Evolutionary conservation across 495 filamentous ascomycete genomes (phyloP).

Genomic region (Trichoderma orchidacearum): DNA sequence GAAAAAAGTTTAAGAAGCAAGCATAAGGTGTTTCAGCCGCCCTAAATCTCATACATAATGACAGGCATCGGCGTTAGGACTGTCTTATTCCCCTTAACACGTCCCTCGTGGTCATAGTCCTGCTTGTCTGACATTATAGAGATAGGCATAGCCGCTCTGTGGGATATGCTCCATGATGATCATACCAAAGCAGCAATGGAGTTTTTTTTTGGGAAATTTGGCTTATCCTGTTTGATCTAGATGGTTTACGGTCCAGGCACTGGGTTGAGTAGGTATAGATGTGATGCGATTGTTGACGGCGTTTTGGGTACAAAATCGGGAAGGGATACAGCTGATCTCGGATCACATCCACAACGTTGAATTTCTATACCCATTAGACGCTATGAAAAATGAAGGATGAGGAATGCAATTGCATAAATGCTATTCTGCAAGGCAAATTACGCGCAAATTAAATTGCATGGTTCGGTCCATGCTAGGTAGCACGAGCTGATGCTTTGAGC

Average conservation of each 20-base stretch:
- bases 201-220: background rate
- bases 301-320: background rate
- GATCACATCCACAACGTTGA: background rate
- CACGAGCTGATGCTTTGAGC: too few relatives aligned
- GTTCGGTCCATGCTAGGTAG: too few relatives aligned
- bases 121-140: too few relatives aligned
- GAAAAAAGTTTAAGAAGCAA: constrained; percentile 19
- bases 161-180: too few relatives aligned
- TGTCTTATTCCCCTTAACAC: too few relatives aligned
- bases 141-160: too few relatives aligned
- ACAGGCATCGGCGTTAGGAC: background rate
- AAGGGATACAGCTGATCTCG: background rate
- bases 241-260: background rate
- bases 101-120: too few relatives aligned
- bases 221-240: background rate
- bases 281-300: background rate
- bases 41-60: background rate
- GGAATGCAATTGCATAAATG: too few relatives aligned
- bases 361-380: background rate
- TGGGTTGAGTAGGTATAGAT: background rate
- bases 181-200: too few relatives aligned
- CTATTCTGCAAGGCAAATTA: too few relatives aligned
- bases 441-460: too few relatives aligned
- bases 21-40: too few relatives aligned
- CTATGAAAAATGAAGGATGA: background rate